Conservation (phyloP, 1,284 basidiomycete species). For the Trametes polyzona region DNA sequence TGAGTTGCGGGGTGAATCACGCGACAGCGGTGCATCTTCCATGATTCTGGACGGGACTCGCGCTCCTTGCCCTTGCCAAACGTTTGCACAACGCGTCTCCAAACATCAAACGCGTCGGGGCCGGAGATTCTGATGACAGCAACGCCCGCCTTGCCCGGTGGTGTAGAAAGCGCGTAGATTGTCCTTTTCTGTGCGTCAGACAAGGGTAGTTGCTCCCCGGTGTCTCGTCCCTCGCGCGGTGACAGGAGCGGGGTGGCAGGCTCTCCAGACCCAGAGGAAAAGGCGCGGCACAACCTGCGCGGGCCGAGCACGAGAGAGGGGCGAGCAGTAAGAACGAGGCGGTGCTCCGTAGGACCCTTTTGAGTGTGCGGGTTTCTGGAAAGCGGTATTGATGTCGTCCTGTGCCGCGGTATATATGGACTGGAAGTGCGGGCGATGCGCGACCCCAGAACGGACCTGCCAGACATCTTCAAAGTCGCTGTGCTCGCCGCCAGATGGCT, state of each 20-base stretch:
- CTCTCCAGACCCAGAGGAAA: not conserved
- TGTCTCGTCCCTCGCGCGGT: not conserved
- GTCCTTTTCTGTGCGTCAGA: constrained; percentile 72
- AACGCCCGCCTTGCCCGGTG: constrained; percentile 81
- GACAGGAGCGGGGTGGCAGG: not conserved
- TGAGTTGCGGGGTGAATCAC: constrained; percentile 66
- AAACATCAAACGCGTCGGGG: constrained; percentile 64
- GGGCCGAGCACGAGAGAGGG: constrained; percentile 1
- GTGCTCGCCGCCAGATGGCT: constrained; percentile 15
- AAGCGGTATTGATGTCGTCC: constrained; percentile 11
- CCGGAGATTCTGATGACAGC: constrained; percentile 85
- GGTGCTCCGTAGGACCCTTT: constrained; percentile 14
- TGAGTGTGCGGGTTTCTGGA: constrained; percentile 18
- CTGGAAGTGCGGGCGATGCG: constrained; percentile 17
- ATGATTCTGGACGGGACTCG: constrained; percentile 46
- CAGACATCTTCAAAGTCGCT: constrained; percentile 21
- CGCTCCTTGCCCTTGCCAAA: constrained; percentile 18
- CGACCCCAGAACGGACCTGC: constrained; percentile 7
- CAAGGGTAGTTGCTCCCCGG: constrained; percentile 28
- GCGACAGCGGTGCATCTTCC: constrained; percentile 72
- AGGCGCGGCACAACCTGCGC: constrained; percentile 11
- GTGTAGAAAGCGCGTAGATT: constrained; percentile 87
- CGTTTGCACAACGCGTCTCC: constrained; percentile 55
- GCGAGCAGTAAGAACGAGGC: constrained; percentile 15
- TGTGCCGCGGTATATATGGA: constrained; percentile 14